Evolutionary conservation across 2,329 filamentous ascomycete genomes (phyloP).

Genomic region (Fusarium haematococcum): DNA sequence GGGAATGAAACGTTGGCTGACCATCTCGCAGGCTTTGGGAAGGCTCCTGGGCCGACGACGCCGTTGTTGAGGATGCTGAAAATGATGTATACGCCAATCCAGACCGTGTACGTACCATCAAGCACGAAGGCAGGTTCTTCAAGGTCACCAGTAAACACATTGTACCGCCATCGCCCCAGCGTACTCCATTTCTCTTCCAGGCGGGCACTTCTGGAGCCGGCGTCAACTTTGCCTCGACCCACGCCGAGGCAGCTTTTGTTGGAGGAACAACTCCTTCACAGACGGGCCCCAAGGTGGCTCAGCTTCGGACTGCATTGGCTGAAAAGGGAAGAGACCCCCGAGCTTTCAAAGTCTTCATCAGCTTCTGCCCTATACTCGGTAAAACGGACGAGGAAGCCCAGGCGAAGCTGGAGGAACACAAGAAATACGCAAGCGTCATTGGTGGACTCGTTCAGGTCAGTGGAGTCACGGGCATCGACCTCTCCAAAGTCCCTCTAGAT

Average conservation of each 20-base stretch:
- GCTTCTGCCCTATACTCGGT: background rate
- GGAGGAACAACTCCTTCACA: background rate
- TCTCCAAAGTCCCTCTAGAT: background rate
- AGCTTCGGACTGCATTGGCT: background rate
- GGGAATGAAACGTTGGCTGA: background rate
- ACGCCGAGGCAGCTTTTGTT: conserved; percentile 17
- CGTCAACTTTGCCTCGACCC: conserved; percentile 14
- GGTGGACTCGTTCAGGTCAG: conserved; percentile 1
- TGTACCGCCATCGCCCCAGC: conserved; percentile 2
- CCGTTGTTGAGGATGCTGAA: conserved; percentile 51
- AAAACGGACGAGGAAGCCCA: conserved; percentile 12
- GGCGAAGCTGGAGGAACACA: conserved; percentile 1
- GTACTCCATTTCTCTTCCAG: conserved; percentile 16
- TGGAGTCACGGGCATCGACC: background rate
- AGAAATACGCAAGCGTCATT: background rate
- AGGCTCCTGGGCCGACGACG: conserved; percentile 13
- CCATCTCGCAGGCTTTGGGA: conserved; percentile 4
- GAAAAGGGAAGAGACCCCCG: background rate
- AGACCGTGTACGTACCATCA: conserved; percentile 66
- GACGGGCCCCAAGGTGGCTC: background rate
- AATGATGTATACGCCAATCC: conserved; percentile 55
- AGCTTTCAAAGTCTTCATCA: conserved; percentile 1
- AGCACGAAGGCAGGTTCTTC: conserved; percentile 68
- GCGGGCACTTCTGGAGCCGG: conserved; percentile 18
- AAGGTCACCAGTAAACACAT: background rate